phyloP scores from a whole-genome alignment of 345 rosid species.

The Melaleuca quinquenervia region DNA sequence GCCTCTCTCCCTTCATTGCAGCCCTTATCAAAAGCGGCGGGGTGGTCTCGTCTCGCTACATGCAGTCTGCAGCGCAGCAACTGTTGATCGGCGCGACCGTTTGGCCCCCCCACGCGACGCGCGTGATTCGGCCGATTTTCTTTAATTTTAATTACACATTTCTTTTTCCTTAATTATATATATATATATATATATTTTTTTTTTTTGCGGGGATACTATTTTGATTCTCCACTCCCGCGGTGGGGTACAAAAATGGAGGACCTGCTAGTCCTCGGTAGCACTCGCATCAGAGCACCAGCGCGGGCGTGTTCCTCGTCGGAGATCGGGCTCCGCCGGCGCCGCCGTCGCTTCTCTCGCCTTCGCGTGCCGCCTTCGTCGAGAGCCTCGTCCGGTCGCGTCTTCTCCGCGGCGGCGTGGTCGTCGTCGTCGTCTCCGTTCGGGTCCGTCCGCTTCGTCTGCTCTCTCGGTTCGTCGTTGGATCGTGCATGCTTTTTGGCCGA shows the following conservation, averaged over 20 bases:
- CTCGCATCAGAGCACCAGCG: neutral
- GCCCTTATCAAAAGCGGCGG: accelerated
- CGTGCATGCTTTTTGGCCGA: neutral
- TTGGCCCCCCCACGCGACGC: no score
- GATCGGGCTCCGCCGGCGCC: neutral
- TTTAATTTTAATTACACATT: neutral
- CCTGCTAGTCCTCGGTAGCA: neutral
- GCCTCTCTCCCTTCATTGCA: no score
- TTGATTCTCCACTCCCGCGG: neutral
- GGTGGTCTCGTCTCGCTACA: neutral
- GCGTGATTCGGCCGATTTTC: no score
- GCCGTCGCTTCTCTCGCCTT: neutral
- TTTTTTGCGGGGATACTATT: neutral
- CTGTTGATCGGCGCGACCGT: no score
- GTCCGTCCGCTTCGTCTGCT: neutral
- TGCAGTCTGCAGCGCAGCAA: no score
- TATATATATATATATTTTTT: no score
- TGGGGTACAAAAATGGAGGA: neutral
- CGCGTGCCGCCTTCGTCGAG: neutral
- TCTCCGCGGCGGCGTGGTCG: neutral
- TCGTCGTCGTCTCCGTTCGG: neutral
- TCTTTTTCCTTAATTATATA: neutral
- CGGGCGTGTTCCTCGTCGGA: neutral
- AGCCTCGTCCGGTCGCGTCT: neutral
- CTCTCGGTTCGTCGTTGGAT: neutral